phyloP scores from a whole-genome alignment of 2,329 filamentous ascomycete genomes.

The Mycosphaerelloides madeirae region DNA sequence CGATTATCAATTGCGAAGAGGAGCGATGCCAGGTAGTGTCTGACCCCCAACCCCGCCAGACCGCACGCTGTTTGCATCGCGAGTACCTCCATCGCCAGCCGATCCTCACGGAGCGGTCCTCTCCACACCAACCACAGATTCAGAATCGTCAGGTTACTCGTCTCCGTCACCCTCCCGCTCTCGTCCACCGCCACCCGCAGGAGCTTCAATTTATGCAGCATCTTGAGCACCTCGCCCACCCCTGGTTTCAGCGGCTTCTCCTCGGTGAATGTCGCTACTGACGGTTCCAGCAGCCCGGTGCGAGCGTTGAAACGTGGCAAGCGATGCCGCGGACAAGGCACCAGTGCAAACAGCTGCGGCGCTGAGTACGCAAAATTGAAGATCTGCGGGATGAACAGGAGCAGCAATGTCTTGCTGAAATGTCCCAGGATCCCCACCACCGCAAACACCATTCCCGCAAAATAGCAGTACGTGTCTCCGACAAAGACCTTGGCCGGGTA shows the following conservation, averaged over 20 bases:
- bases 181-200: constrained; percentile 64
- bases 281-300: constrained; percentile 80
- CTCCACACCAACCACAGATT: constrained; percentile 97
- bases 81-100: constrained; percentile 73
- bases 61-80: constrained; percentile 72
- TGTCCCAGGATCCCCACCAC: constrained; percentile 95
- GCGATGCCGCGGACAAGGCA: constrained; percentile 90
- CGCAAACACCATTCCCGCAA: constrained; percentile 97
- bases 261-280: constrained; percentile 63
- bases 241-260: constrained; percentile 63
- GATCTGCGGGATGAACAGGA: constrained; percentile 87
- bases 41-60: constrained; percentile 74
- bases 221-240: constrained; percentile 59
- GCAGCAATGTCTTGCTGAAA: constrained; percentile 92
- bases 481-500: constrained; percentile 94
- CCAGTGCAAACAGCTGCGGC: constrained; percentile 82
- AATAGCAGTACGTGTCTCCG: constrained; percentile 98
- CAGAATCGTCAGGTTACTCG: constrained; percentile 84
- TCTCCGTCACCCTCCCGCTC: constrained; percentile 65
- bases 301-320: constrained; percentile 82
- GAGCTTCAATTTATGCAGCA: constrained; percentile 65
- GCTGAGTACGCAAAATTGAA: constrained; percentile 95
- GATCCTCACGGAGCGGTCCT: constrained; percentile 83
- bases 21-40: constrained; percentile 79
- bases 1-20: constrained; percentile 86